phyloP scores from a whole-genome alignment of 2,329 filamentous ascomycete genomes.

The Neofusicoccum sp. region DNA sequence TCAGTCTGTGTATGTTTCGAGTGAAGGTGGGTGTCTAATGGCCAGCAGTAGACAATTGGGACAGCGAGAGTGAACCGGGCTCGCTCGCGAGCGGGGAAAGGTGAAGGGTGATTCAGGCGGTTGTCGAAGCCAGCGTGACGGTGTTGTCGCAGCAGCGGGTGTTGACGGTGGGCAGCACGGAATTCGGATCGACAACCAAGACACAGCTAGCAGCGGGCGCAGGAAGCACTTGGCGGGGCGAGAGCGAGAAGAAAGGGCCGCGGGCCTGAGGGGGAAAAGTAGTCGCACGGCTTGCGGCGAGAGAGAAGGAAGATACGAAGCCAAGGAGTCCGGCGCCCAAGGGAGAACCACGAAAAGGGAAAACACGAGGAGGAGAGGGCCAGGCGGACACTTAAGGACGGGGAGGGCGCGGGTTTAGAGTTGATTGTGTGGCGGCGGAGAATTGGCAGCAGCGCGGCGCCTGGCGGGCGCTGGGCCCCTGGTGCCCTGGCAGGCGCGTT shows the following conservation, averaged over 20 bases:
- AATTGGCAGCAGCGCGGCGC: slow-evolving; percentile 4
- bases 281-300: slow-evolving; percentile 11
- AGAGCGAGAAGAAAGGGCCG: not conserved
- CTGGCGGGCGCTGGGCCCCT: slow-evolving; percentile 1
- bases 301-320: not conserved
- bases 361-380: not conserved
- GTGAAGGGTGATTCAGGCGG: not conserved
- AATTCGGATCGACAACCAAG: not conserved
- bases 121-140: not conserved
- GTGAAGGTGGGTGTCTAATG: slow-evolving; percentile 8
- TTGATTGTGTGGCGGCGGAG: slow-evolving; percentile 15
- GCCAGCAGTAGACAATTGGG: slow-evolving; percentile 15
- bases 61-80: slow-evolving; percentile 8
- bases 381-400: slow-evolving; percentile 8
- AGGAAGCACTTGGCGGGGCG: not conserved
- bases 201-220: not conserved
- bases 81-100: slow-evolving; percentile 11
- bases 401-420: slow-evolving; percentile 1
- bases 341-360: not conserved
- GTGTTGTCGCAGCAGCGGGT: not conserved
- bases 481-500: not conserved
- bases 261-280: not conserved
- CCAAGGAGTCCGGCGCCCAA: not conserved
- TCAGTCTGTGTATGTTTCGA: slow-evolving; percentile 6
- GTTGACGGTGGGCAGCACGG: not conserved